These are phyloP conservation scores for Scenedesmus sp. DNA, from an alignment of 163 green algal species.

Conservation along the genomic window DNA sequence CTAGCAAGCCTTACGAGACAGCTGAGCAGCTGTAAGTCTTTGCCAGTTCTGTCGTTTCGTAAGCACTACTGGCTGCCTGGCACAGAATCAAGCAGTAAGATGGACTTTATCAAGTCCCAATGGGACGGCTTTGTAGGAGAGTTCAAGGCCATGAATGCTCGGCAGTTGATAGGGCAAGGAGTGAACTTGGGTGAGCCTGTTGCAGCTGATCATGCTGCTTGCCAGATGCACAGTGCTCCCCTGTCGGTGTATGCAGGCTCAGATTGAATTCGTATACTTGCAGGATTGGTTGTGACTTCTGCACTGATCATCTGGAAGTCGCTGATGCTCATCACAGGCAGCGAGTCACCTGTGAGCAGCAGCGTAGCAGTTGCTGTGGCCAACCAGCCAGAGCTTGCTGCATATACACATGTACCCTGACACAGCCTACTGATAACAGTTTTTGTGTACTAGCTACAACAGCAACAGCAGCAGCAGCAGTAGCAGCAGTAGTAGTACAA, in stretches of 20 bases:
- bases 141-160: conserved; percentile 74
- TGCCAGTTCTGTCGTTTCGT: background rate
- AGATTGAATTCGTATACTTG: background rate
- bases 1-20: background rate
- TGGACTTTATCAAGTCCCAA: conserved; percentile 27
- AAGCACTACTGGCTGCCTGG: too few species aligned
- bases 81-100: background rate
- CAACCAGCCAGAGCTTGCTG: background rate
- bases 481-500: too few species aligned
- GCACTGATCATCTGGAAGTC: conserved; percentile 99
- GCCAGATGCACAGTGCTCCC: background rate
- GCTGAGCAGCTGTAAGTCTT: background rate
- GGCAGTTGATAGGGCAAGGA: conserved; percentile 78
- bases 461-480: too few species aligned
- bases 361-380: background rate
- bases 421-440: too few species aligned
- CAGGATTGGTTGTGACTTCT: conserved; percentile 96
- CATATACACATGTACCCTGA: too few species aligned
- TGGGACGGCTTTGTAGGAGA: conserved; percentile 21
- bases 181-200: conserved; percentile 82
- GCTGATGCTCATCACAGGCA: conserved; percentile 93
- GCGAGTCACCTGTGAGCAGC: conserved; percentile 90
- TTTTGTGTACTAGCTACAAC: too few species aligned
- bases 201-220: background rate
- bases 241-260: background rate